These are phyloP conservation scores for Parathielavia appendiculata DNA, from an alignment of 495 filamentous ascomycete genomes.

Conservation along the genomic window DNA sequence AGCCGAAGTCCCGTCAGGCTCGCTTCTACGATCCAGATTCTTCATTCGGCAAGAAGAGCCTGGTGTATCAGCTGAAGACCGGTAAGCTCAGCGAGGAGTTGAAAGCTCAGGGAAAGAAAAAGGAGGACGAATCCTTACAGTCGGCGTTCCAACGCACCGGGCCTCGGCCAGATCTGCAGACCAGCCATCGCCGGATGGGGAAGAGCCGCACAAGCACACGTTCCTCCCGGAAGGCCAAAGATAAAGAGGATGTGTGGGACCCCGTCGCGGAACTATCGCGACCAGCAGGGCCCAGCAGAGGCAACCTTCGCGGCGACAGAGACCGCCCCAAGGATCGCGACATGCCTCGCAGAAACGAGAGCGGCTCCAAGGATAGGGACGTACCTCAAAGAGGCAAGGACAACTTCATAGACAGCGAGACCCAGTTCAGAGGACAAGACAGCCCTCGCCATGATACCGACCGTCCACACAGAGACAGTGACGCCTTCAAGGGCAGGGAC, in stretches of 20 bases:
- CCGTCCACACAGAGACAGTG: neutral
- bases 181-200: neutral
- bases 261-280: slow-evolving; percentile 5
- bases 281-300: neutral
- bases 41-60: slow-evolving; percentile 42
- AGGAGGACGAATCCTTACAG: neutral
- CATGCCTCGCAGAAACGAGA: neutral
- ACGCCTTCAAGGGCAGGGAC: neutral
- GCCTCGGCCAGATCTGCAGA: neutral
- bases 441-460: too few species aligned
- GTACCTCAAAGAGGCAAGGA: neutral
- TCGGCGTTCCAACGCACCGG: slow-evolving; percentile 11
- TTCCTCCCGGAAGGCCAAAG: neutral
- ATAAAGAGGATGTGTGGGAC: neutral
- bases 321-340: neutral
- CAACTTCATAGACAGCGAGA: neutral
- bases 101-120: slow-evolving; percentile 1
- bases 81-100: slow-evolving; percentile 25
- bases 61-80: slow-evolving; percentile 40
- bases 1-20: slow-evolving; percentile 33
- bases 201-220: neutral
- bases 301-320: neutral
- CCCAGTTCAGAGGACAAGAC: neutral
- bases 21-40: slow-evolving; percentile 41
- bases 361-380: neutral